Base-by-base conservation (phyloP, 768 basidiomycete genomes). In the Suillus paluster region DNA sequence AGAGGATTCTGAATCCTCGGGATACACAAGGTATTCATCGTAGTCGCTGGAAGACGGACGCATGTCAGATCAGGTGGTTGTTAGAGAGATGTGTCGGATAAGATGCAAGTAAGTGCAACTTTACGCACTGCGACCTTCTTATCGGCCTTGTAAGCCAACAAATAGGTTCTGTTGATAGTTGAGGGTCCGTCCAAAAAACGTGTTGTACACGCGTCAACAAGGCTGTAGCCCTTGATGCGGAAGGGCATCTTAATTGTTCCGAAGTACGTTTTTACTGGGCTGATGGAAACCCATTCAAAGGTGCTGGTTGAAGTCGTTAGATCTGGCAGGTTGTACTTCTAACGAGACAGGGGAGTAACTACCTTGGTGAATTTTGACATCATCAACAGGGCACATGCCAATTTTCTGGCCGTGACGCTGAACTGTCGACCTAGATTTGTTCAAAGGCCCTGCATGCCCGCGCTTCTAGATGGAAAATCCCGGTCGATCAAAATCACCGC, bases 131-230 rank as follows among this genome's bases (percentile, higher is more conserved):
- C 49, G 63, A 55, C 30, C 58, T 73, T 75, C 75, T 74, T 74
- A 75, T 74, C 73, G 44, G 58, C 52, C 66, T 59, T 6, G 41
- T 60, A 66, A 57, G 48, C 59, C 57, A 57, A 44, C 48, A 70
- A 62, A 70, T 66, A 71, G 66, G 68, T 63, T 44, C 36, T 74
- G 66, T 74, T 74, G 58, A 73, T 62, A 57, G 64, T 71, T 73
- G 73, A 58, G 75, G 75, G 73, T 76, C 73, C 73, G 72, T 71
- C 70, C 70, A 14, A 67, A 73, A 72, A 74, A 76, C 73, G 73
- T 74, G 73, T 75, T 68, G 52, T 60, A 65, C 73, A 74, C 70
- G 73, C 71, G 73, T 59, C 64, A 65, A 45, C 62, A 64, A 69
- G 74, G 74, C 73, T 74, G 73, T 74, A 73, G 58, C 71, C 53